Evolutionary conservation across 2,329 filamentous ascomycete species (phyloP).

Genomic region (Fusarium austroafricanum): DNA sequence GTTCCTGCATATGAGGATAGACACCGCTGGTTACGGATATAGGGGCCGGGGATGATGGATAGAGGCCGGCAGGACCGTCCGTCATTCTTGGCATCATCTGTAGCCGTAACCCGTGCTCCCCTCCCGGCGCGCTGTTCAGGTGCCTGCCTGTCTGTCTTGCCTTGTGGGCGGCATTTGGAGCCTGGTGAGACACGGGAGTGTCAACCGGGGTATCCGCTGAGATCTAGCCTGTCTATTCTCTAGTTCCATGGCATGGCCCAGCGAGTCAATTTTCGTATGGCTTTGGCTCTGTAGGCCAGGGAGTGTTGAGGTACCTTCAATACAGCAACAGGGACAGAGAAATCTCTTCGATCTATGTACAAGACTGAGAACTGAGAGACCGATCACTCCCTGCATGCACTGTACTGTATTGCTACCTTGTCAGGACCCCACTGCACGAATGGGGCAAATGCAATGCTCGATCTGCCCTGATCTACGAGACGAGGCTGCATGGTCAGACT

Average conservation of each 20-base stretch:
- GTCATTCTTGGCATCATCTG: conserved; percentile 7
- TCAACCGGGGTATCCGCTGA: conserved; percentile 43
- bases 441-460: conserved; percentile 27
- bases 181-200: conserved; percentile 48
- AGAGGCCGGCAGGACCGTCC: conserved; percentile 10
- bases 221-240: conserved; percentile 32
- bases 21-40: conserved; percentile 16
- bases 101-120: conserved; percentile 7
- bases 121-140: conserved; percentile 1
- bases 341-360: background rate
- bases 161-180: conserved; percentile 40
- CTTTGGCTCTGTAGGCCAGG: no score
- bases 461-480: conserved; percentile 33
- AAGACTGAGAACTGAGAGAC: background rate
- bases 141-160: conserved; percentile 34
- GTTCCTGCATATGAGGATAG: conserved; percentile 20
- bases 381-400: conserved; percentile 2
- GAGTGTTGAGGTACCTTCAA: background rate
- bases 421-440: background rate
- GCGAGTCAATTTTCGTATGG: background rate
- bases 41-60: conserved; percentile 16
- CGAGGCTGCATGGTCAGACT: conserved; percentile 32
- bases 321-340: background rate
- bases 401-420: conserved; percentile 1
- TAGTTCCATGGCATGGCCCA: background rate